A percentile compares a stretch with the other conserved stretches of the same genome.
Conservation (phyloP, 768 basidiomycete species). For the Cystoderma amianthinum region DNA sequence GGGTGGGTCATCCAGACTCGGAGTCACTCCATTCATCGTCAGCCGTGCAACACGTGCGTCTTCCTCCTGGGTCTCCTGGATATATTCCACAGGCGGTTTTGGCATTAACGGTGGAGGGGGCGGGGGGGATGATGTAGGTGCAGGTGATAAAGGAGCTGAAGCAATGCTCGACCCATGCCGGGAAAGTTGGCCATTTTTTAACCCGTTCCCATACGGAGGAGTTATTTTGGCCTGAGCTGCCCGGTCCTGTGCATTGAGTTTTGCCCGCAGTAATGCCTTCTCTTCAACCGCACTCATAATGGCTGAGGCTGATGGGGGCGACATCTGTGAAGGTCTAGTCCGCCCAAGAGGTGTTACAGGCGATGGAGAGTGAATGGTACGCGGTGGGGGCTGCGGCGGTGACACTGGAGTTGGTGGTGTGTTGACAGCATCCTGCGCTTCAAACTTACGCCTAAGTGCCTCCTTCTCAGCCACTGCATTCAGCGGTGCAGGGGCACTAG, state of each 20-base stretch:
- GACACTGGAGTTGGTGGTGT: constrained; percentile 10
- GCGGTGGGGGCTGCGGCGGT: constrained; percentile 14
- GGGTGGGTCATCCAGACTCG: constrained; percentile 12
- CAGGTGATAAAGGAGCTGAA: too few relatives aligned
- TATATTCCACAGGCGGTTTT: constrained; percentile 73
- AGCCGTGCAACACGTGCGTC: constrained; percentile 49
- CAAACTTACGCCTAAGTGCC: constrained; percentile 44
- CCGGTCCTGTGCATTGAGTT: constrained; percentile 58
- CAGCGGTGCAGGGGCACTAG: constrained; percentile 12
- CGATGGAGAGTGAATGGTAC: too few relatives aligned
- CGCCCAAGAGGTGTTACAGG: constrained; percentile 10
- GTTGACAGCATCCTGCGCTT: constrained; percentile 43
- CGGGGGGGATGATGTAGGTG: constrained; percentile 15
- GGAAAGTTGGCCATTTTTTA: constrained; percentile 8
- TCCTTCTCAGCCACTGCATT: constrained; percentile 46
- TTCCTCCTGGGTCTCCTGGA: constrained; percentile 75
- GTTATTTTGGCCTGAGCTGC: constrained; percentile 9
- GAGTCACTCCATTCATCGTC: constrained; percentile 23
- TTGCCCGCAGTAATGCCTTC: constrained; percentile 62
- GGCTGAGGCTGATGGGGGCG: constrained; percentile 19
- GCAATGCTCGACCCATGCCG: constrained; percentile 6
- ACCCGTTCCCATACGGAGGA: constrained; percentile 18
- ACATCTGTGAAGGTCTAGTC: constrained; percentile 26
- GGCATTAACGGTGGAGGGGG: constrained; percentile 70
- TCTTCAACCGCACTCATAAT: constrained; percentile 70